These are phyloP conservation scores for Cicer pinnatifidum DNA, from an alignment of 306 rosid genomes.

Conservation along the genomic window DNA sequence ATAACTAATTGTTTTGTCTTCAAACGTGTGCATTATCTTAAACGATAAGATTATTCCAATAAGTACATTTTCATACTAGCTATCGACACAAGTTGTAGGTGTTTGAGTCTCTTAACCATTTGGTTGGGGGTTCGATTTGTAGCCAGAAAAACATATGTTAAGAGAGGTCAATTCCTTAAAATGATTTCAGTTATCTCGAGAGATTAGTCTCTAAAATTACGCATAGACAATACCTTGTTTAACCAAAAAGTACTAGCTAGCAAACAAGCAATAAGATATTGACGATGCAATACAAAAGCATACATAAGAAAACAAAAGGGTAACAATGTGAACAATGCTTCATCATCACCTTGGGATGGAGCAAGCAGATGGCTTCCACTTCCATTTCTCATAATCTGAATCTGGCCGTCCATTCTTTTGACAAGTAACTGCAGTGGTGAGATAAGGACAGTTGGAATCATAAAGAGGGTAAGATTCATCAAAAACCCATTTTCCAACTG, in stretches of 20 bases:
- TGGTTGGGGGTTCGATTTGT: no score
- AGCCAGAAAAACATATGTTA: no score
- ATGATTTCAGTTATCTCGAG: no score
- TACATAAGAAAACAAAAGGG: constrained; percentile 18
- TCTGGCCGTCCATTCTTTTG: constrained; percentile 94
- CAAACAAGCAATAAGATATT: not conserved
- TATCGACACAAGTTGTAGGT: no score
- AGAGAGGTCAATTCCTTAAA: no score
- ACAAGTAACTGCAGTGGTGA: constrained; percentile 82
- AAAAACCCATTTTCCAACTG: constrained; percentile 81
- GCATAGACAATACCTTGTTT: no score
- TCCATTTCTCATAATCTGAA: constrained; percentile 94
- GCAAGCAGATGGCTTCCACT: constrained; percentile 83
- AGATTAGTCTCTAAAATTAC: no score
- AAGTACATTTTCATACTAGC: no score
- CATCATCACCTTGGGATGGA: constrained; percentile 72
- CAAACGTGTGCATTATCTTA: no score
- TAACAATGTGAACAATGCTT: not conserved
- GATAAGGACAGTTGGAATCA: constrained; percentile 79
- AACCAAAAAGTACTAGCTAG: not conserved
- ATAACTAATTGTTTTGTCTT: no score
- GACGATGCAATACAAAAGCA: constrained; percentile 28
- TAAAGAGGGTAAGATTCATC: constrained; percentile 92
- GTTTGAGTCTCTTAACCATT: no score
- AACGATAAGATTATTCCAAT: no score